These are phyloP conservation scores for Adiantum capillusveneris DNA, from an alignment of 75 land plant species.

Conservation along the genomic window DNA sequence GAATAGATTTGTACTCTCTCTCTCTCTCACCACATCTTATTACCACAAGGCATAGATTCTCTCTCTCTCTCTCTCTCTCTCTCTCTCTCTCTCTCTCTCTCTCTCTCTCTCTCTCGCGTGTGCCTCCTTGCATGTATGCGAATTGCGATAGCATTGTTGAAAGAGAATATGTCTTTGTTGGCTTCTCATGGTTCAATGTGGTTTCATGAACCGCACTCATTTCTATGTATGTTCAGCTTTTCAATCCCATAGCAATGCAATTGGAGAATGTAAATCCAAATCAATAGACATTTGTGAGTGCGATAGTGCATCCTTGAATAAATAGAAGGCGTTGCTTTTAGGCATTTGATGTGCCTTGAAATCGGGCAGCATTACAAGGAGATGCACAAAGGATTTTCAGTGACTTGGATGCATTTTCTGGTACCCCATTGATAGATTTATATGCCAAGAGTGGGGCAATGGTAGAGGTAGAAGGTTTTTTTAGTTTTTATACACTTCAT, in stretches of 20 bases:
- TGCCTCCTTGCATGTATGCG: background rate
- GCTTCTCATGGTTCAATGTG: background rate
- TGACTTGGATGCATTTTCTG: background rate
- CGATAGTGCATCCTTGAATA: background rate
- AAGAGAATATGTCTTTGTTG: background rate
- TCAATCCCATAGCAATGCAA: slow-evolving; percentile 2
- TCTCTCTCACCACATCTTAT: too few relatives aligned
- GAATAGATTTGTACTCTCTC: too few relatives aligned
- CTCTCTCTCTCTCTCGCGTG: too few relatives aligned
- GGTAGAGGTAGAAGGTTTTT: background rate
- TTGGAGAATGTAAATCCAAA: slow-evolving; percentile 6
- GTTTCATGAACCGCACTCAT: slow-evolving; percentile 11
- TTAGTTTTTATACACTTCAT: background rate
- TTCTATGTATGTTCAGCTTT: slow-evolving; percentile 6
- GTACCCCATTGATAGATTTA: background rate
- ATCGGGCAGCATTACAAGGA: slow-evolving; percentile 1
- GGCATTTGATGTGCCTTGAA: background rate
- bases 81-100: too few relatives aligned
- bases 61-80: too few relatives aligned
- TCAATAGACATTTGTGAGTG: slow-evolving; percentile 6
- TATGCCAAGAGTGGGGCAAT: background rate
- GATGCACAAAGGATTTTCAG: background rate
- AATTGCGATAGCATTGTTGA: background rate
- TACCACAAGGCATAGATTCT: too few relatives aligned
- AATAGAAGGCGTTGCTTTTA: background rate